Evolutionary conservation across 352 stramenopile genomes (phyloP), one percentile per base, ranked within the genome.

Genomic region (Pythium utonaiense): DNA sequence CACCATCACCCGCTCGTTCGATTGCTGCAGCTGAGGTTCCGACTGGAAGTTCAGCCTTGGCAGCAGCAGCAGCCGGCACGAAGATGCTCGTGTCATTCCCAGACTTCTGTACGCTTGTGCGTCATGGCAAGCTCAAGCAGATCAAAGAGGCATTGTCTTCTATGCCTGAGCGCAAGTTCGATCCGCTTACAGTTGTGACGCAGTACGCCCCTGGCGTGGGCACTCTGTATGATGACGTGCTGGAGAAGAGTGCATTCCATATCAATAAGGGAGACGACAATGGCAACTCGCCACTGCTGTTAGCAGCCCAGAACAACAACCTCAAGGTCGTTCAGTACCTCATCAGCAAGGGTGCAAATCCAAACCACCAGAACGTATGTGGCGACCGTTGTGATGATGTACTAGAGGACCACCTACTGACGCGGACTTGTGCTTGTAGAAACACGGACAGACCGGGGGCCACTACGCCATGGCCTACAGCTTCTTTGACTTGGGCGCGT

Each of bases 371-470:
- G 49, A 98, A 98, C 70, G 77, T 77, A 0, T 76, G 92, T 41
- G 91, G 94, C 52, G 98, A 98, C 72, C 64, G 98, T 96, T 61
- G 94, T 94, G 6, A 96, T 98, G 84, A 85, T 86, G 4, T 97
- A 97, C 73, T 93, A 98, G 83, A 96, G 63, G 92, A 91, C 34
- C 74, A 83, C 33, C 66, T 98, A n/a, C n/a, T n/a, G n/a, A n/a
- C n/a, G n/a, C n/a, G n/a, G n/a, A n/a, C n/a, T n/a, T n/a, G n/a
- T n/a, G n/a, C n/a, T n/a, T n/a, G n/a, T n/a, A n/a, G n/a, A n/a
- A n/a, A n/a, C n/a, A n/a, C n/a, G n/a, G n/a, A n/a, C n/a, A n/a
- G n/a, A n/a, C n/a, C n/a, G n/a, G n/a, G 6, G 93, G 83, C 55
- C 89, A 98, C 73, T 97, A 89, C 71, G 70, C 98, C 41, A 98